These are phyloP conservation scores for Hortaea werneckii DNA, from an alignment of 2,329 filamentous ascomycete genomes.

Conservation along the genomic window DNA sequence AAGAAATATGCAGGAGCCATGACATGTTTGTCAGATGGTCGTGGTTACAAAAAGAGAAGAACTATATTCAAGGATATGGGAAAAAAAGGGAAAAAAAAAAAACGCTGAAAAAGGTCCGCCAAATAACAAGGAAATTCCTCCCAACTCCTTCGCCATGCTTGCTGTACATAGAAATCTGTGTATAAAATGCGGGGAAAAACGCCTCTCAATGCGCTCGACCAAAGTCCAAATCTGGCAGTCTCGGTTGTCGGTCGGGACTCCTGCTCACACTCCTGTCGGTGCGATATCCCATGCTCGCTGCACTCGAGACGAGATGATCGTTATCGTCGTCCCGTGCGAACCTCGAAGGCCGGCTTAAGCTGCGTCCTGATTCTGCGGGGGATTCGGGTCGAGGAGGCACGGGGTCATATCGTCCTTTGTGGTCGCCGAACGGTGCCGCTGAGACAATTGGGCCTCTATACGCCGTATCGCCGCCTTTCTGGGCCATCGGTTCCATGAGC, in stretches of 20 bases:
- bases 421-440: slow-evolving; percentile 19
- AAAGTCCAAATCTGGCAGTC: slow-evolving; percentile 15
- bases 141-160: neutral
- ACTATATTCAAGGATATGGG: too few relatives aligned
- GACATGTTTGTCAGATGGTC: too few relatives aligned
- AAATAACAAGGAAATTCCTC: neutral
- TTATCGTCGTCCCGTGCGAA: slow-evolving; percentile 17
- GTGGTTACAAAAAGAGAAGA: too few relatives aligned
- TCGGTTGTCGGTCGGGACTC: slow-evolving; percentile 18
- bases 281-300: slow-evolving; percentile 22
- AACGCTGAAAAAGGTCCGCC: too few relatives aligned
- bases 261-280: slow-evolving; percentile 14
- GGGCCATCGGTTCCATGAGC: slow-evolving; percentile 51
- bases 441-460: slow-evolving; percentile 24
- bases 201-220: neutral
- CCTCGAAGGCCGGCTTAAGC: slow-evolving; percentile 6
- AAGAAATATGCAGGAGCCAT: too few relatives aligned
- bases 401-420: slow-evolving; percentile 23
- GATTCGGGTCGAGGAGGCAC: slow-evolving; percentile 14
- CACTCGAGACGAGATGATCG: slow-evolving; percentile 20
- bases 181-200: too few relatives aligned
- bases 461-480: slow-evolving; percentile 29
- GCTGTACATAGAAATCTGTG: neutral
- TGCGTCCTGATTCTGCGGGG: slow-evolving; percentile 6
- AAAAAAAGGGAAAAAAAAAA: too few relatives aligned